Evolutionary conservation across 352 stramenopile species (phyloP).

Genomic region (Phytopythium delawarense): DNA sequence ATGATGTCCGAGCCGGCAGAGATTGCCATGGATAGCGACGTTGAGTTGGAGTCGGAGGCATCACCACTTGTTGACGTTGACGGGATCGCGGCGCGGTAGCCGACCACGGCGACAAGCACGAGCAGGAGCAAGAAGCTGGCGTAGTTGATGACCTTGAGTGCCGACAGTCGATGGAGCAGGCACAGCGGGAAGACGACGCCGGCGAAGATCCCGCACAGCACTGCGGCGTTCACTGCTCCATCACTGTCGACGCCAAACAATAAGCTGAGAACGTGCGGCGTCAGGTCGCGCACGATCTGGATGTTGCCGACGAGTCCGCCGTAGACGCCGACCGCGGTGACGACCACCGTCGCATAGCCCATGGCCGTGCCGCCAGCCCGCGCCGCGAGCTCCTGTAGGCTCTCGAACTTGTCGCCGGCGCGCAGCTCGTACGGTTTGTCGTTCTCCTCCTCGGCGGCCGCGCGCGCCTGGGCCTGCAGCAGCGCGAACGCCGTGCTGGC

Average conservation of each 20-base stretch:
- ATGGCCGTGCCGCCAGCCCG: slow-evolving; percentile 24
- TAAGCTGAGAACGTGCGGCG: slow-evolving; percentile 43
- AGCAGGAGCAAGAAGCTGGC: slow-evolving; percentile 56
- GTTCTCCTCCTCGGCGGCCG: slow-evolving; percentile 37
- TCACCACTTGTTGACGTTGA: background rate
- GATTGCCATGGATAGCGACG: background rate
- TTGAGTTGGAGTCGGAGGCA: background rate
- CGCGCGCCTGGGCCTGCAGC: slow-evolving; percentile 45
- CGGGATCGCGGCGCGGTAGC: slow-evolving; percentile 32
- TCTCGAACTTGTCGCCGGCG: slow-evolving; percentile 35
- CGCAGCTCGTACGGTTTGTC: slow-evolving; percentile 50
- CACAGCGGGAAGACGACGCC: slow-evolving; percentile 52
- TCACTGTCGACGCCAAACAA: slow-evolving; percentile 13
- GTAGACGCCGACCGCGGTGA: slow-evolving; percentile 54
- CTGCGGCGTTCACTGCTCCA: slow-evolving; percentile 18
- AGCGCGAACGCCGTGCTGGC: slow-evolving; percentile 44
- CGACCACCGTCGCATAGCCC: slow-evolving; percentile 46
- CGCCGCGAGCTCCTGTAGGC: slow-evolving; percentile 20
- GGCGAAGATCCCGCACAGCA: slow-evolving; percentile 37
- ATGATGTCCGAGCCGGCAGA: background rate
- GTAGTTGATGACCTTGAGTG: slow-evolving; percentile 59
- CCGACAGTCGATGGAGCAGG: slow-evolving; percentile 55
- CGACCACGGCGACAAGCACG: slow-evolving; percentile 47
- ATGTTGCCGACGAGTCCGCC: slow-evolving; percentile 61
- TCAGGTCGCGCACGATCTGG: slow-evolving; percentile 57